Evolutionary conservation across 768 basidiomycete species (phyloP), one percentile per base, ranked within the genome.

Genomic region (Mycena polygramma): DNA sequence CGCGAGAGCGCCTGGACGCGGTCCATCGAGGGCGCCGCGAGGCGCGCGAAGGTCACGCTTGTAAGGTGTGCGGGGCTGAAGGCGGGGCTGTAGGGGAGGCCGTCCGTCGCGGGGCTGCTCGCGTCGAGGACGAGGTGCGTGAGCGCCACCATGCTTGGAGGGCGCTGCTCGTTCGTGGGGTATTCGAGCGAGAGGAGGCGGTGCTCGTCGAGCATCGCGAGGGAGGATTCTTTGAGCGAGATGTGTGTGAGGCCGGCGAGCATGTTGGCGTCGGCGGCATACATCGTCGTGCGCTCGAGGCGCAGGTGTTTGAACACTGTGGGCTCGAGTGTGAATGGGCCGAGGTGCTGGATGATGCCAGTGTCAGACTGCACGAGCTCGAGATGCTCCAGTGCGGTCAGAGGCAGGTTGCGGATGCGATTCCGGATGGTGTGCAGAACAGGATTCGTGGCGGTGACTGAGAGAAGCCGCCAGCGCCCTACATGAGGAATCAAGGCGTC

Each of bases 151-250:
- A 72, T 72, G 63, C 71, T 68, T 2, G 71, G 71, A 1, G 52
- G 1, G 30, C 66, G 71, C 30, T 52, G 53, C 45, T 72, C 66
- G 35, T 5, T 22, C 43, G 62, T 61, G 26, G 71, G 71, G 45
- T 72, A 63, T 11, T 65, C 63, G 51, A 66, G 17, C 7, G 66
- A 65, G 45, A 72, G 63, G 19, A 72, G 62, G 52, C 66, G 68
- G 53, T 69, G 46, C 48, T 72, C 71, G 41, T 72, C 71, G 13
- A 72, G 66, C 63, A 72, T 68, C 4, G 67, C 67, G 26, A 72
- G 66, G 2, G 71, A 72, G 26, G 67, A 65, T 8, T 68, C 52
- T 39, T 55, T 41, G 22, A 72, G 71, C 35, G 57, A 57, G 43
- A 72, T 43, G 45, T 37, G 37, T 1, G 43, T 53, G 24, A 72